Evolutionary conservation across 331 rosid species (phyloP), one percentile per base, ranked within the genome.

Genomic region (Quercus tomentella): DNA sequence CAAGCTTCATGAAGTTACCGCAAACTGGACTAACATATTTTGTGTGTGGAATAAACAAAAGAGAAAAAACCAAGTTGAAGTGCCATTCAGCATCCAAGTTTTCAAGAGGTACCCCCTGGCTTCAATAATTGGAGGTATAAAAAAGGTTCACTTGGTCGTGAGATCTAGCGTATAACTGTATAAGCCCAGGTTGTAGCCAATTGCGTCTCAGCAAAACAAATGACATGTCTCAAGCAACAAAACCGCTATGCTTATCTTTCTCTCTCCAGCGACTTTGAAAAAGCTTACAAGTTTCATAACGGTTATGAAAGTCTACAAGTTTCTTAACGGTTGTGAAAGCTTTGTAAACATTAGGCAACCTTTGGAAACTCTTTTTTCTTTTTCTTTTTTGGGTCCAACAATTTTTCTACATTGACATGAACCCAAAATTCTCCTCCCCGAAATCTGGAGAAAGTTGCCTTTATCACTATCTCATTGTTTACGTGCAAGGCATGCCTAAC

Each of bases 401-500:
- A 65, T 20, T 14, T 65, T 20, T 21, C 12, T 11, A n/a, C 21
- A 20, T 52, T 16, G 23, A 22, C 37, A 56, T 1, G 21, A 69
- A 68, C 62, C 74, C 18, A 77, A 73, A 68, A 49, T 69, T 68
- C 89, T 55, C 74, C 89, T 0, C 75, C 81, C 51, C 25, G 23
- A 66, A 66, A 30, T 30, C 16, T 30, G 49, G 71, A 10, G 30
- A 49, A 49, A 49, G 54, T 14, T 3, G 17, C 45, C 17, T 41
- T 49, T 12, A 12, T 49, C 17, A 11, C 11, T 14, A 1, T 14
- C 54, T 49, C 54, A 49, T 49, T 8, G 4, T 74, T 85, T 91
- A 72, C 96, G 87, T 93, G 88, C 91, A 91, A 87, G 94, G 60
- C 85, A 92, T 85, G 79, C 55, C 77, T 76, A 75, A 62, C 74